A percentile compares a stretch with the other conserved stretches of the same genome.
Conservation (phyloP, 371 early-diverging fungal species). For the Mortierella sp. region DNA sequence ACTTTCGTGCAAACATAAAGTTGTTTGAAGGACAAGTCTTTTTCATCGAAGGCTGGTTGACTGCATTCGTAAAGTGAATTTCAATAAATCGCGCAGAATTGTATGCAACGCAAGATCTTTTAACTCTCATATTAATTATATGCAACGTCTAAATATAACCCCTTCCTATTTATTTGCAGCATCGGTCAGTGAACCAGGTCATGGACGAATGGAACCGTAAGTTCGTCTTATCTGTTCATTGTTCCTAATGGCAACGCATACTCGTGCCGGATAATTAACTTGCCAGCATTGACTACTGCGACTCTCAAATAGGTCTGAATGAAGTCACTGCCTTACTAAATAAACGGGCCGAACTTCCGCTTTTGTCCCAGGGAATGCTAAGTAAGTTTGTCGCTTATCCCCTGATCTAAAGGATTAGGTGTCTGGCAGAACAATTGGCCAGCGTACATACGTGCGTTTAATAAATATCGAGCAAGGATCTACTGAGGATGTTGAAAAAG, state of each 20-base stretch:
- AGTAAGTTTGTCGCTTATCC: slow-evolving; percentile 26
- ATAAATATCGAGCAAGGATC: not conserved
- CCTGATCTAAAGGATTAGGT: not conserved
- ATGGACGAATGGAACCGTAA: slow-evolving; percentile 54
- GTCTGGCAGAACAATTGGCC: not conserved
- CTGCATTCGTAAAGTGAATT: slow-evolving; percentile 52
- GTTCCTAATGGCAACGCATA: not conserved
- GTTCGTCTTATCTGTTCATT: not conserved
- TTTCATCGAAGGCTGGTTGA: slow-evolving; percentile 74
- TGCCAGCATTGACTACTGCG: not conserved
- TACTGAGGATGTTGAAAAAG: not conserved
- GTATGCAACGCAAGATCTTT: not conserved
- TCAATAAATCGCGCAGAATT: not conserved
- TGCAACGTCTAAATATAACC: not conserved
- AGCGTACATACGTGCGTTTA: not conserved
- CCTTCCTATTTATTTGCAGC: slow-evolving; percentile 12
- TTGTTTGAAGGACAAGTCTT: slow-evolving; percentile 81
- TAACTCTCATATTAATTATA: not conserved
- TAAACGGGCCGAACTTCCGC: slow-evolving; percentile 50
- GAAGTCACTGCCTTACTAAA: slow-evolving; percentile 45
- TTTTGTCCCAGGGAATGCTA: slow-evolving; percentile 56
- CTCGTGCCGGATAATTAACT: not conserved
- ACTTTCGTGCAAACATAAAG: slow-evolving; percentile 70
- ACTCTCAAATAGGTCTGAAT: slow-evolving; percentile 28
- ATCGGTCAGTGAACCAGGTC: slow-evolving; percentile 42